Evolutionary conservation across 2,329 filamentous ascomycete genomes (phyloP), one percentile per base, ranked within the genome.

Genomic region (Pseudogymnoascus sp.): DNA sequence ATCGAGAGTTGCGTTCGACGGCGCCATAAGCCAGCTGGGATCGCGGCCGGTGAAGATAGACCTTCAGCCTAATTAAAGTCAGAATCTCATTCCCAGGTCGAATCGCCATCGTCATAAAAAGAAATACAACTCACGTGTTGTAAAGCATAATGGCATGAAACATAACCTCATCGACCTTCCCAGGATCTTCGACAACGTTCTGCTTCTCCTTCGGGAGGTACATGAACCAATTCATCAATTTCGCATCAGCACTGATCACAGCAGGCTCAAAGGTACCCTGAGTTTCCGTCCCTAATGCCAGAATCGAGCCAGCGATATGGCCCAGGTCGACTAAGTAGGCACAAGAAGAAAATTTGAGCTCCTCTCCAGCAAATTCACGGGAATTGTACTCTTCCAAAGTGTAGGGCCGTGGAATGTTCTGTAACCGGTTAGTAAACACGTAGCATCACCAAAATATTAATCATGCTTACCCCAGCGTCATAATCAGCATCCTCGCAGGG

Each of bases 401-500:
- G 4, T 72, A 66, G 6, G 76, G 70, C 21, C 67, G 67, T 12
- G 75, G 74, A 47, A 78, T 76, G 18, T 70, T 62, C 71, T 76
- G 23, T 5, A 42, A 25, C 7, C n/a, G 25, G 63, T 69, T 21
- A 70, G 63, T 47, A n/a, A 62, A 11, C 5, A 28, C 11, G 5
- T 42, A 23, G 23, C 40, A 33, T 12, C 4, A 28, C 62, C 66
- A 12, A 67, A 59, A 35, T 3, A n/a, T 40, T 21, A 60, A 14
- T 12, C 44, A 31, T 33, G 68, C 74, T 68, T 69, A 77, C 76
- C 64, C 75, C 75, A 64, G 73, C 69, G 38, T 76, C 72, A 63
- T 76, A 78, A 65, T 77, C 72, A 69, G 70, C 74, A 65, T 77
- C 75, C 66, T 77, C 76, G 59, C 74, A 77, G 0, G 76, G 76